A percentile compares a stretch with the other conserved stretches of the same genome.
Conservation (phyloP, 1,284 basidiomycete genomes). For the Inonotus obliquus region DNA sequence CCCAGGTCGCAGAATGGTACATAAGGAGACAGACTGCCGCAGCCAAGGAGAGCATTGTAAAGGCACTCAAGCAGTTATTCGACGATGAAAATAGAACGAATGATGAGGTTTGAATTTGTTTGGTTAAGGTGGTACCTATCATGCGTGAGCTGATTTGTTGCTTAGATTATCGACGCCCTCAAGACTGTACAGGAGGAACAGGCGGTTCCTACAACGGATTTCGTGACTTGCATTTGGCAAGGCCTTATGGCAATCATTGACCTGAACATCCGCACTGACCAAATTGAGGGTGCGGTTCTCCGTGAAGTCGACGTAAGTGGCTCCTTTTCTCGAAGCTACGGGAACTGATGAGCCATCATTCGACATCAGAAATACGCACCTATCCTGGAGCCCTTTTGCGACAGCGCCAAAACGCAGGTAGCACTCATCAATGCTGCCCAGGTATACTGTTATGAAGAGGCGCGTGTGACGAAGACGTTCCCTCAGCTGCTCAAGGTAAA, state of each 20-base stretch:
- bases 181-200: constrained; percentile 63
- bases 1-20: constrained; percentile 87
- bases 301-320: constrained; percentile 74
- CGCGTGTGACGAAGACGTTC: constrained; percentile 90
- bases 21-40: constrained; percentile 79
- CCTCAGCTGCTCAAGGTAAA: constrained; percentile 84
- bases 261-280: constrained; percentile 84
- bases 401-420: constrained; percentile 84
- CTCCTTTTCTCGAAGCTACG: background rate
- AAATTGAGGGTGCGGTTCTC: constrained; percentile 80
- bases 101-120: constrained; percentile 15
- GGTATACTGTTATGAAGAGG: constrained; percentile 93
- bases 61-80: constrained; percentile 55
- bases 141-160: background rate
- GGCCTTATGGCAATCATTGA: constrained; percentile 85
- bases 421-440: constrained; percentile 91
- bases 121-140: background rate
- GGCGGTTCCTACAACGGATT: constrained; percentile 76
- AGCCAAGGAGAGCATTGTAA: constrained; percentile 64
- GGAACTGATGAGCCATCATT: background rate
- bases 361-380: constrained; percentile 68
- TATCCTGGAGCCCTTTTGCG: constrained; percentile 85
- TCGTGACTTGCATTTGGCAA: constrained; percentile 87
- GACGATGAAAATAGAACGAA: constrained; percentile 33
- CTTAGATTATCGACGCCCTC: constrained; percentile 71